Conservation (phyloP, 768 basidiomycete species). For the Asterophora parasitica region DNA sequence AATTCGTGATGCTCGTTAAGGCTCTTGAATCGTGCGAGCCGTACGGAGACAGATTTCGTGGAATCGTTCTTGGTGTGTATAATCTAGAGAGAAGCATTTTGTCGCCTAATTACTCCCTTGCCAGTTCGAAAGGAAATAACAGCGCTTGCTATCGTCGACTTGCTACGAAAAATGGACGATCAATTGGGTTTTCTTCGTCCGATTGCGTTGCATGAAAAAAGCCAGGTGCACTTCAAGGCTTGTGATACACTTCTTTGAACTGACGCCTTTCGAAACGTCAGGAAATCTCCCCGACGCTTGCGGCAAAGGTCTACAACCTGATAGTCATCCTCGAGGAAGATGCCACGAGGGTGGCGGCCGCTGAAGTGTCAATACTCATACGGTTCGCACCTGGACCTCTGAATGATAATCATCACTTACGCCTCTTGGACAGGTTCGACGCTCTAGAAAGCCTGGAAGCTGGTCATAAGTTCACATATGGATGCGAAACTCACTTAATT, state of each 20-base stretch:
- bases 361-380: constrained; percentile 54
- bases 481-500: constrained; percentile 47
- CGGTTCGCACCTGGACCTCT: constrained; percentile 36
- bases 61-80: constrained; percentile 56
- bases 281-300: constrained; percentile 46
- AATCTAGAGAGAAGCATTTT: background rate
- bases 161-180: constrained; percentile 51
- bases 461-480: constrained; percentile 51
- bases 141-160: constrained; percentile 54
- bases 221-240: constrained; percentile 20
- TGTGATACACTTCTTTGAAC: background rate
- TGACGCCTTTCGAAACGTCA: constrained; percentile 21
- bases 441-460: constrained; percentile 57
- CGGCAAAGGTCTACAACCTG: constrained; percentile 55
- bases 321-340: constrained; percentile 57
- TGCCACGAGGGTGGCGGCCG: constrained; percentile 57
- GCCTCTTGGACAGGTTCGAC: constrained; percentile 42
- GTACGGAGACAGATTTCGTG: constrained; percentile 57
- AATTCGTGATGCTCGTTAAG: constrained; percentile 58
- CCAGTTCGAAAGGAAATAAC: constrained; percentile 50
- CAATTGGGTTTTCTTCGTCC: constrained; percentile 52
- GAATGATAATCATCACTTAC: background rate
- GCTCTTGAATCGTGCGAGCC: constrained; percentile 50
- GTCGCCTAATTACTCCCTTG: background rate
- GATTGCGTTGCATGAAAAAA: constrained; percentile 35